phyloP scores from a whole-genome alignment of 225 moss, liverwort and hornwort genomes.

The Antitrichia curtipendula region DNA sequence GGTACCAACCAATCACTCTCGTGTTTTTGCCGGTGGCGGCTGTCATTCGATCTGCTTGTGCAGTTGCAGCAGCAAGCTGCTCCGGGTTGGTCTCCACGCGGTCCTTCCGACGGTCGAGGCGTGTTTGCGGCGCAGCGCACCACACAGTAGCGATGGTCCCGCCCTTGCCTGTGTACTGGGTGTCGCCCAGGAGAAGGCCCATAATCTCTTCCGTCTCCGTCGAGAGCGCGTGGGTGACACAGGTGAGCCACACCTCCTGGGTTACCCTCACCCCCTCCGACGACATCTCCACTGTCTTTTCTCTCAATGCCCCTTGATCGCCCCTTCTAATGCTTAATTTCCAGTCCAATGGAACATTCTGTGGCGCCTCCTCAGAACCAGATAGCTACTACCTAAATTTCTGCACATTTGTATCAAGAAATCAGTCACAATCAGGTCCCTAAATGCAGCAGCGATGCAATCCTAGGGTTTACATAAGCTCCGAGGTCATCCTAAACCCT shows the following conservation, averaged over 20 bases:
- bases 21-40: slow-evolving; percentile 61
- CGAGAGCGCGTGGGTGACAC: slow-evolving; percentile 85
- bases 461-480: neutral
- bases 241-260: slow-evolving; percentile 87
- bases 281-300: slow-evolving; percentile 26
- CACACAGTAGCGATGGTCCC: slow-evolving; percentile 63
- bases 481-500: neutral
- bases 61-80: slow-evolving; percentile 90
- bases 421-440: neutral
- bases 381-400: neutral
- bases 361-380: neutral
- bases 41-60: slow-evolving; percentile 93
- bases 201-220: slow-evolving; percentile 98
- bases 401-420: neutral
- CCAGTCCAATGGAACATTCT: neutral
- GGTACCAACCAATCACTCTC: slow-evolving; percentile 98
- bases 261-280: slow-evolving; percentile 76
- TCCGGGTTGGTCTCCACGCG: slow-evolving; percentile 98
- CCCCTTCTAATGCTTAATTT: neutral
- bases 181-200: slow-evolving; percentile 91
- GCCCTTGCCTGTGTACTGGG: slow-evolving; percentile 58
- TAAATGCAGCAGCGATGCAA: neutral
- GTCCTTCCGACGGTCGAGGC: slow-evolving; percentile 92
- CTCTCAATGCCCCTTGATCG: neutral
- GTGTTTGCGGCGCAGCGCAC: slow-evolving; percentile 94